Conservation (phyloP, 441 rosid species). For the Pelargonium myrrhifolium region DNA sequence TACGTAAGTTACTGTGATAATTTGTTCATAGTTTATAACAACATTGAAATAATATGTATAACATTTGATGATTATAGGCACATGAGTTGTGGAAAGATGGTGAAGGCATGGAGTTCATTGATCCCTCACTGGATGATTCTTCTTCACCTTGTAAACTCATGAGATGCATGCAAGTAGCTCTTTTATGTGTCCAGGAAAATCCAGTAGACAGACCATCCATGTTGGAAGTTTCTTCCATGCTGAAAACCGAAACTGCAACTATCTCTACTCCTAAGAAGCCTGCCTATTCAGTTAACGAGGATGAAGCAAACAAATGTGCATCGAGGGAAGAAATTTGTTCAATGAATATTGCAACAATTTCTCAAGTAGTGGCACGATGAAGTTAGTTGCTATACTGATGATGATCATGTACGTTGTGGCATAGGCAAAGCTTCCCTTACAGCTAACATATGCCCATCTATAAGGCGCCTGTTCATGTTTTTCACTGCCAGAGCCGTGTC, state of each 20-base stretch:
- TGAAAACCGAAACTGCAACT: background rate
- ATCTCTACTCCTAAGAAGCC: constrained; percentile 13
- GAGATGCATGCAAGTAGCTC: constrained; percentile 19
- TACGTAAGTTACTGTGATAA: constrained; percentile 8
- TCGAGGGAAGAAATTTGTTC: background rate
- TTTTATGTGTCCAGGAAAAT: constrained; percentile 15
- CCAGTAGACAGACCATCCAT: constrained; percentile 16
- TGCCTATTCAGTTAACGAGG: constrained; percentile 8
- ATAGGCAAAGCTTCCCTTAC: no score
- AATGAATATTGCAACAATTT: background rate
- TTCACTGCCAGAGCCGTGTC: no score
- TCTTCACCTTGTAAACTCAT: background rate
- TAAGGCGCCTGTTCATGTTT: no score
- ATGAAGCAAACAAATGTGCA: background rate
- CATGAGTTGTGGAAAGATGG: constrained; percentile 18
- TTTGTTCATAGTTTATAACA: background rate
- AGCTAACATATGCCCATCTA: no score
- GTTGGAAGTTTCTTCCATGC: constrained; percentile 8
- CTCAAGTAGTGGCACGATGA: constrained; percentile 1
- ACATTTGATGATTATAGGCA: constrained; percentile 11
- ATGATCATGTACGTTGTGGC: no score
- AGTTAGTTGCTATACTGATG: background rate
- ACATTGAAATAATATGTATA: background rate
- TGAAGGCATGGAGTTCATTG: constrained; percentile 13
- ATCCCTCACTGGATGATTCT: constrained; percentile 11